Percentiles rank a stretch among this genome's conserved stretches.
Evolutionary conservation across 176 grass and related monocot genomes (phyloP).

Genomic region (Carex myosuroides): DNA sequence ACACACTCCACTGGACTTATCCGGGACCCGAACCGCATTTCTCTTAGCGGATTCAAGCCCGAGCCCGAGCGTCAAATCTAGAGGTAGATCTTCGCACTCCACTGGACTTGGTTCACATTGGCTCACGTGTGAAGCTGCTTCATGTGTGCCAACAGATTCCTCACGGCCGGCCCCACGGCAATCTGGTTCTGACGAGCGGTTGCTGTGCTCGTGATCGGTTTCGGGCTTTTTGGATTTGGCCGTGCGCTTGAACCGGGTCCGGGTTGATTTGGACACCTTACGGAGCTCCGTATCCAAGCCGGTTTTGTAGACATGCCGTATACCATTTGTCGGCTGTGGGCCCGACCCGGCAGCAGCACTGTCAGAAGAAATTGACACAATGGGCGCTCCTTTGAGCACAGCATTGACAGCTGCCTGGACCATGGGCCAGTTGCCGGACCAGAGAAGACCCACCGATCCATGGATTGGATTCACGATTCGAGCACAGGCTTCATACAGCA

Average conservation of each 20-base stretch:
- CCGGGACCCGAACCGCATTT: background rate
- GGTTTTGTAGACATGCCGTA: conserved; percentile 32
- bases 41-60: background rate
- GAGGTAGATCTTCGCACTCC: background rate
- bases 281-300: background rate
- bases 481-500: conserved; percentile 59
- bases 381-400: conserved; percentile 35
- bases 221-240: background rate
- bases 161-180: background rate
- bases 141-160: background rate
- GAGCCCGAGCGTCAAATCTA: conserved; percentile 8
- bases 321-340: conserved; percentile 31
- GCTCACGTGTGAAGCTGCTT: background rate
- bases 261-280: conserved; percentile 13
- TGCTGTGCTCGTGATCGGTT: background rate
- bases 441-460: conserved; percentile 47
- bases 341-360: background rate
- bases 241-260: conserved; percentile 14
- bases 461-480: conserved; percentile 55
- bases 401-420: conserved; percentile 52
- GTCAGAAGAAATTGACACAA: conserved; percentile 23
- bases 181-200: background rate
- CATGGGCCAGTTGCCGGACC: conserved; percentile 45
- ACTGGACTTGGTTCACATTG: background rate
- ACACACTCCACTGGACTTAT: no score